phyloP scores from a whole-genome alignment of 164 flowering plant genomes.

The Nymphaea colorata region DNA sequence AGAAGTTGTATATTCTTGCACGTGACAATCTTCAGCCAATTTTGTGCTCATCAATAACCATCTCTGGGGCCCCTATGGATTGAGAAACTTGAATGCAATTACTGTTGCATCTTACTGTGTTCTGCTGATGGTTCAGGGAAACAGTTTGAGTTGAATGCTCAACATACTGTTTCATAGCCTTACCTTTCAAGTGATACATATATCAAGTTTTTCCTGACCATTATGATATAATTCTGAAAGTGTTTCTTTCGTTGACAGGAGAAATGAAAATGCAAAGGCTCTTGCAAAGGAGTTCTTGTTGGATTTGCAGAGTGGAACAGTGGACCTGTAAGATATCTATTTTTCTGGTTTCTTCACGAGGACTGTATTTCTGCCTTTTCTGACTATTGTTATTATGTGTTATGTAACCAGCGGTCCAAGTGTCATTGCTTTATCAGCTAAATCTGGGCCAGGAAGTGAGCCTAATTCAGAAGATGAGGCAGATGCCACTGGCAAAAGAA shows the following conservation, averaged over 20 bases:
- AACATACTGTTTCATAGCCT: no score
- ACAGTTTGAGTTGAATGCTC: no score
- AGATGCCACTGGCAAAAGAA: constrained; percentile 61
- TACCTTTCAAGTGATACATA: background rate
- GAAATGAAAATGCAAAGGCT: constrained; percentile 76
- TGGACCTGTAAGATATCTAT: constrained; percentile 64
- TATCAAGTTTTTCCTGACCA: background rate
- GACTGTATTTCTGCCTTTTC: background rate
- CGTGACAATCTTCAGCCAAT: no score
- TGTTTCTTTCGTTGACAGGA: constrained; percentile 29
- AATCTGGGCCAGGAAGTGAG: constrained; percentile 62
- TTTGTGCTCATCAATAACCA: no score
- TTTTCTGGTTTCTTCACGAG: background rate
- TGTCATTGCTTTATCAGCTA: constrained; percentile 36
- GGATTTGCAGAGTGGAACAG: constrained; percentile 71
- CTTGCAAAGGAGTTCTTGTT: constrained; percentile 71
- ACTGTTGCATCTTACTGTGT: background rate
- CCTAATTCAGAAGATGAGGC: constrained; percentile 79
- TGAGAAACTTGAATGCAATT: no score
- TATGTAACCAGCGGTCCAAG: constrained; percentile 57
- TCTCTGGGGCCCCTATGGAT: no score
- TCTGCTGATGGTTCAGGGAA: background rate
- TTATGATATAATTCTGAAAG: background rate
- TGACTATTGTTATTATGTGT: background rate
- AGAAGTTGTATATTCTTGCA: no score